Evolutionary conservation across 2,329 filamentous ascomycete species (phyloP), one percentile per base, ranked within the genome.

Genomic region (Dothidotthia symphoricarpi): DNA sequence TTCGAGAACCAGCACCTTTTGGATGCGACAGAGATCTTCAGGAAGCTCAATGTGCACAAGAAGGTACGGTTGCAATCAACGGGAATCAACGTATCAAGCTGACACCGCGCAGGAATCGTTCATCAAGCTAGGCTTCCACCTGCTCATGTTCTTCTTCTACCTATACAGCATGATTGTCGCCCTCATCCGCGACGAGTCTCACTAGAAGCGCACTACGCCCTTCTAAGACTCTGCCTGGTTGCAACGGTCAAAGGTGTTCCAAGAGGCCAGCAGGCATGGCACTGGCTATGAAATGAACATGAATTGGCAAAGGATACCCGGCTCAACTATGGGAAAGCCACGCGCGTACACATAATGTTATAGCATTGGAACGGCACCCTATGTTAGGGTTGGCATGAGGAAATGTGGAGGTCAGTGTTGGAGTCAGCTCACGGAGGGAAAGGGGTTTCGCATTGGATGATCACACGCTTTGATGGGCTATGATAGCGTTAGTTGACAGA

Each of bases 61-160:
- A 97, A 95, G 86, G 90, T 91, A 70, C 36, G 58, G 8, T 15
- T 26, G n/a, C n/a, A 16, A 13, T 22, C 26, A 4, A 19, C 15
- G 11, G 22, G n/a, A 8, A 27, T 2, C 8, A 10, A 8, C 16
- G 14, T 41, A 36, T 11, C 9, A 16, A 11, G 34, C 53, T 60
- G 31, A 59, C 43, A 28, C 5, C 13, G 6, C 11, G 7, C 26
- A 95, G 90, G 93, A 98, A 81, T 97, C 93, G 0, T 98, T 98
- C 71, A 84, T 93, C 75, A 98, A 98, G 76, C 87, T 98, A 28
- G 93, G 91, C 39, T 98, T 98, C 79, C 93, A 98, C 72, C 77
- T 98, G 45, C 71, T 98, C 74, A 96, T 98, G 89, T 98, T 98
- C 81, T 98, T 98, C 83, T 98, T 97, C 81, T 98, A 98, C 75